These are phyloP conservation scores for Andrographis paniculata DNA, from an alignment of 305 asterid species.

Conservation along the genomic window DNA sequence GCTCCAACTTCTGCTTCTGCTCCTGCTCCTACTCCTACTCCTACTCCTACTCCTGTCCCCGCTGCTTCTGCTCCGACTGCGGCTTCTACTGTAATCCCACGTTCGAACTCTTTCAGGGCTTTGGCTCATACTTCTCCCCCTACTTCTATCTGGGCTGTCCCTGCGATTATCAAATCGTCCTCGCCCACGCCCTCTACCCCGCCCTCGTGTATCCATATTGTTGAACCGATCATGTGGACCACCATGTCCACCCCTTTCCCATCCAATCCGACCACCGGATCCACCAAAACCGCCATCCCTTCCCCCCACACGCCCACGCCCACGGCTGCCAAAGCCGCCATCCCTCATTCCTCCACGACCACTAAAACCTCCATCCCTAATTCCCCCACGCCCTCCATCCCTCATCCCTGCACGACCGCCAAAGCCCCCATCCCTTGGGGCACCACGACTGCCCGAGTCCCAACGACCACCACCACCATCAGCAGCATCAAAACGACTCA, in stretches of 20 bases:
- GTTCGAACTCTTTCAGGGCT: conserved; percentile 82
- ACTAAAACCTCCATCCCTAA: conserved; percentile 43
- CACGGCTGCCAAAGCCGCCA: conserved; percentile 44
- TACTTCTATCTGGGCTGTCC: conserved; percentile 48
- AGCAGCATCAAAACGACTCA: conserved; percentile 54
- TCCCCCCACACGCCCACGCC: conserved; percentile 48
- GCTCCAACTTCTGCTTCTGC: conserved; percentile 46
- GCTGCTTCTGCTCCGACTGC: conserved; percentile 45
- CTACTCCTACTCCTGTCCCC: conserved; percentile 48
- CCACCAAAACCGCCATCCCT: conserved; percentile 46
- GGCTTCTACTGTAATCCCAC: conserved; percentile 57
- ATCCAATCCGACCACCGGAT: conserved; percentile 43
- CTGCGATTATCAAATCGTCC: conserved; percentile 72
- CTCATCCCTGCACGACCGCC: conserved; percentile 55
- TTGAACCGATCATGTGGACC: conserved; percentile 36
- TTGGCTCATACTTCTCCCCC: conserved; percentile 61
- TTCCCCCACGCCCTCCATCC: conserved; percentile 57
- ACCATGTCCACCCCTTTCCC: conserved; percentile 74
- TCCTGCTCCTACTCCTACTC: conserved; percentile 42
- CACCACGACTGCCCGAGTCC: conserved; percentile 70
- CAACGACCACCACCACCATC: conserved; percentile 66
- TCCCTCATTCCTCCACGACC: conserved; percentile 62
- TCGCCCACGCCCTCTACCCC: conserved; percentile 67
- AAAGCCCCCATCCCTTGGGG: conserved; percentile 44
- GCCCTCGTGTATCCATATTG: conserved; percentile 54